phyloP scores from a whole-genome alignment of 139 green algal species.

The Choricystis sp. region DNA sequence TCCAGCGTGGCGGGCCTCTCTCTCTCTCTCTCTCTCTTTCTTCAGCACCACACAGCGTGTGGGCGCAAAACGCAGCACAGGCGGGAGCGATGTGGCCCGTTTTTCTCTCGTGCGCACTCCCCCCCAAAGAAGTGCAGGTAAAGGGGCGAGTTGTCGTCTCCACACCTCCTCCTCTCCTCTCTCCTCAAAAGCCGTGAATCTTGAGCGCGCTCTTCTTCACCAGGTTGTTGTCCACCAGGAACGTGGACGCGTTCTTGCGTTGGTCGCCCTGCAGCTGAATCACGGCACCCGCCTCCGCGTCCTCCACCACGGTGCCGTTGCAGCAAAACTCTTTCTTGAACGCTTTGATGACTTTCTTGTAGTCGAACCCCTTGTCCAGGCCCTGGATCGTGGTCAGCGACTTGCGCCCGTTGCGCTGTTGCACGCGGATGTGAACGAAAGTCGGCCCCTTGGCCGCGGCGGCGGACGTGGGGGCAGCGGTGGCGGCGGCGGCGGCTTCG shows the following conservation, averaged over 20 bases:
- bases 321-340: constrained; percentile 99
- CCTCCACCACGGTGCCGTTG: constrained; percentile 97
- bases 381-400: constrained; percentile 93
- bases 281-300: constrained; percentile 78
- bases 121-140: no score
- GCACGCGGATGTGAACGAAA: constrained; percentile 88
- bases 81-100: no score
- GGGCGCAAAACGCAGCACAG: no score
- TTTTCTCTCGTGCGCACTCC: no score
- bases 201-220: constrained; percentile 98
- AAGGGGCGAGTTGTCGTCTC: no score
- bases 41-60: no score
- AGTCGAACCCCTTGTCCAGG: constrained; percentile 79
- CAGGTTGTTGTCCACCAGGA: constrained; percentile 76
- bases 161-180: background rate
- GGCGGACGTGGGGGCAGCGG: constrained; percentile 3
- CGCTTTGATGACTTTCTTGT: constrained; percentile 97
- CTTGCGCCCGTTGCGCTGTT: constrained; percentile 97
- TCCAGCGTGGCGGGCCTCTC: no score
- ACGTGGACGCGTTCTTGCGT: constrained; percentile 94
- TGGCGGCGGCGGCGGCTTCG: constrained; percentile 4
- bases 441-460: constrained; percentile 19
- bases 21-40: no score
- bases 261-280: constrained; percentile 99
- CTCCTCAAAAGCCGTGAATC: constrained; percentile 85